Percentiles rank a stretch among this genome's conserved stretches.
Conservation (phyloP, 75 land plant species). For the Chamaecyparis obtusa region DNA sequence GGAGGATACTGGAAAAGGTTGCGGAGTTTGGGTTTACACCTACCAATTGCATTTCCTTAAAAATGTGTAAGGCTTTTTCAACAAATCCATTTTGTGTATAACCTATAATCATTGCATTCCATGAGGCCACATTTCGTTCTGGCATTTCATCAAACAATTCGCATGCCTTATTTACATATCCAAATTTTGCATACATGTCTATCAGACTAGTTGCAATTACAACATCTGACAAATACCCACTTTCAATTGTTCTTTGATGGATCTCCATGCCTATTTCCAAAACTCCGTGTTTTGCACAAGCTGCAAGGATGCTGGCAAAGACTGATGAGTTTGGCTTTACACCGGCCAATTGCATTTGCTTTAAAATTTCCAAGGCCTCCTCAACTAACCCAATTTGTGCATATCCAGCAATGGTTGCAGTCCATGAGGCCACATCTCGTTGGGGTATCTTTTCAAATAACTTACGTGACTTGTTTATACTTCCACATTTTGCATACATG, state of each 20-base stretch:
- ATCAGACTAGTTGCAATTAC: neutral
- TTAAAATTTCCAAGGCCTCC: neutral
- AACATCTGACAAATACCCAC: neutral
- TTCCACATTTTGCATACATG: constrained; percentile 6
- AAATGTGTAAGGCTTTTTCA: neutral
- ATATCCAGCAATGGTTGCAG: constrained; percentile 10
- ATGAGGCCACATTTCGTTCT: neutral
- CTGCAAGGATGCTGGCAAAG: constrained; percentile 12
- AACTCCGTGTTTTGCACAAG: neutral
- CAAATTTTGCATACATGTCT: constrained; percentile 11
- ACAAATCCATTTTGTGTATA: neutral
- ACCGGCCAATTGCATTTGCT: constrained; percentile 8
- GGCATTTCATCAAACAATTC: constrained; percentile 3
- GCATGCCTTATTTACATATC: neutral
- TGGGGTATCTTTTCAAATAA: neutral
- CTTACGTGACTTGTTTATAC: neutral
- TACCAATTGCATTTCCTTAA: neutral
- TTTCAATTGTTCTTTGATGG: neutral
- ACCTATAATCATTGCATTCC: neutral
- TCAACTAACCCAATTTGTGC: constrained; percentile 1
- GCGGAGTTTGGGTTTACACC: constrained; percentile 14
- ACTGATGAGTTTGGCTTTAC: neutral
- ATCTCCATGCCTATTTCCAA: constrained; percentile 4
- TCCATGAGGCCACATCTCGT: constrained; percentile 8
- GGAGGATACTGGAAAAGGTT: constrained; percentile 37